Evolutionary conservation across 192 early-diverging fungal genomes (phyloP), one percentile per base, ranked within the genome.

Genomic region (Dimargaris cristalligena): DNA sequence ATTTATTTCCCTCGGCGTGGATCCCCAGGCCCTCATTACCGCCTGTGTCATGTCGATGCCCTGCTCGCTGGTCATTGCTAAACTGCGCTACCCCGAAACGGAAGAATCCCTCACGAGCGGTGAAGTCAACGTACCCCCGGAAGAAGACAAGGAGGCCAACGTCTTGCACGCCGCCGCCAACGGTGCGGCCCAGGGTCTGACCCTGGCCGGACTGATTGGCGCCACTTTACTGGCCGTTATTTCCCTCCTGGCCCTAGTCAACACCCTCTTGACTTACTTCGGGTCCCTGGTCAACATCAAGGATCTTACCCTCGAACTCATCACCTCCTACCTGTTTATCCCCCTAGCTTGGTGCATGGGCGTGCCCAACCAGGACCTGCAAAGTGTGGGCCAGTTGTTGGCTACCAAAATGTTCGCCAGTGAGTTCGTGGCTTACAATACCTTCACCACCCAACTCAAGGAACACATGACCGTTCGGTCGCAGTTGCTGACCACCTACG

Each of bases 41-140:
- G 79, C 87, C 18, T 91, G 89, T 67, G 70, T 91, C 76, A 91
- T 93, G 89, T 93, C 91, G 26, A 81, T 94, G 28, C 91, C 91
- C 1, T 82, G 83, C 60, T 82, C 85, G 18, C 64, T 94, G 51
- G 78, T 85, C 46, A 74, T 91, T 58, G 85, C 86, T 71, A 94
- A 94, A 77, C 67, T 94, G 63, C 77, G 84, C 34, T 84, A 82
- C 60, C 91, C 91, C 2, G 91, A 94, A 69, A 82, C 75, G 22
- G 87, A 90, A 46, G 81, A 84, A 44, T 82, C 89, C 13, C 45
- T 91, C 63, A 88, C 91, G 25, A 76, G 75, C 22, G 86, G 84
- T n/a, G 71, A 75, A 46, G 74, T 83, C 44, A 65, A 64, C 13
- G 71, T 78, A 0, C 82, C 87, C 33, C 69, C 73, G 35, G 71